Conservation (phyloP, 1,139 yeast genomes). For the Hanseniaspora uvarum region DNA sequence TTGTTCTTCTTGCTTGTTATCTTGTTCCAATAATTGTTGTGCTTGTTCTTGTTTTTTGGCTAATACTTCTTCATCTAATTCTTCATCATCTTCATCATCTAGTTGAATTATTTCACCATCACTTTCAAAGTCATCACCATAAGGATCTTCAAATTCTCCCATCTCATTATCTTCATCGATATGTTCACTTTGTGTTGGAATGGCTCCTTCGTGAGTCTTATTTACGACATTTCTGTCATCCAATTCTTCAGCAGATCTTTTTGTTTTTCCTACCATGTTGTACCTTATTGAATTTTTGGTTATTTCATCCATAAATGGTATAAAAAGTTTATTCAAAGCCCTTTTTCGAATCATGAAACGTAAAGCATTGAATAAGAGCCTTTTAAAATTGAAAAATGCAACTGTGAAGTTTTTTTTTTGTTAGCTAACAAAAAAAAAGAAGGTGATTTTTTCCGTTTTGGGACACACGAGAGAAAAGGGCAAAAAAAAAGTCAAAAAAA, state of each 20-base stretch:
- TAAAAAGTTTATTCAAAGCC: no score
- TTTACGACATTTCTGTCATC: slow-evolving; percentile 34
- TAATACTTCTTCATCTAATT: slow-evolving; percentile 24
- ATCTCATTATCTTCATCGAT: slow-evolving; percentile 45
- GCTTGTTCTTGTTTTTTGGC: slow-evolving; percentile 31
- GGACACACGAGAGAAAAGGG: background rate
- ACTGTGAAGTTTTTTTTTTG: background rate
- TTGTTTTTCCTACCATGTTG: slow-evolving; percentile 11
- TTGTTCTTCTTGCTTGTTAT: slow-evolving; percentile 26
- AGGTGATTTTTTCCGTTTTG: background rate
- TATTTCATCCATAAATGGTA: background rate
- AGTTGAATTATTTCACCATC: slow-evolving; percentile 81
- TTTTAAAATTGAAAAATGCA: background rate
- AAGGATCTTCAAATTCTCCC: slow-evolving; percentile 91
- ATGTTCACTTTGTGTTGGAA: slow-evolving; percentile 26
- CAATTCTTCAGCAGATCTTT: slow-evolving; percentile 44
- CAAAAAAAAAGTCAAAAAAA: slow-evolving; percentile 13
- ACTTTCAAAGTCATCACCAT: slow-evolving; percentile 89
- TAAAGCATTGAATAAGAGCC: no score
- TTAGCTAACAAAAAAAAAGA: background rate
- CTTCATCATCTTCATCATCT: slow-evolving; percentile 52
- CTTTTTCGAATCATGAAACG: no score
- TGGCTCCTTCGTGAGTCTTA: slow-evolving; percentile 31
- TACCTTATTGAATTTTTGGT: background rate
- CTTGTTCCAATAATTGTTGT: slow-evolving; percentile 31